Evolutionary conservation across 2,329 filamentous ascomycete genomes (phyloP), one percentile per base, ranked within the genome.

Genomic region (Furcasterigmium sp.): DNA sequence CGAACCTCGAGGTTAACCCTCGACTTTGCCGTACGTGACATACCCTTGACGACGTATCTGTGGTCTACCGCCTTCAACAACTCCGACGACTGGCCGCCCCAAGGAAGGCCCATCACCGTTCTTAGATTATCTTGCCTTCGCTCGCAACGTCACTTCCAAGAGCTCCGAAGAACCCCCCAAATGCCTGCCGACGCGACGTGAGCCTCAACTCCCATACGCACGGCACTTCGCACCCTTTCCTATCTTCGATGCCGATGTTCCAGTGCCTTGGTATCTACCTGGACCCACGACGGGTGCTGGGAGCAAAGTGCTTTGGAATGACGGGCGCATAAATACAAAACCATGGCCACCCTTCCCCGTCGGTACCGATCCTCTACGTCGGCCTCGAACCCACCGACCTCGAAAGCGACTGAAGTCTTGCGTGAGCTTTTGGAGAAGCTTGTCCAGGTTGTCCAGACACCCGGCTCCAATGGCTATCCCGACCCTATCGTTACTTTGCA

Each of bases 291-390:
- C 55, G 60, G 61, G 61, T 56, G 52, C 54, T 57, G 48, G 59
- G 56, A 51, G 46, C 39, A 44, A 46, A 41, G 23, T 23, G 37
- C 34, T 39, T n/a, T 46, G 39, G 46, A 47, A 48, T 45, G 47
- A 52, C 34, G 47, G 44, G 30, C 46, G 37, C 13, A 14, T 34
- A 25, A 3, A 8, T 35, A 30, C 35, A 13, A 13, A 47, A 73
- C 57, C 57, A 79, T 80, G 71, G 69, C 75, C 48, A 60, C 67
- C 46, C 69, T 69, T 49, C 65, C 72, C 44, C 70, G 77, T 58
- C 74, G 80, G 47, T 80, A 81, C 56, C 77, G 81, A 51, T 82
- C 81, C 47, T 83, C 80, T 46, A 85, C 80, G 34, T 78, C 78
- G 46, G 69, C 78, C 47, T 84, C 80, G 35, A 70, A 65, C 37